Evolutionary conservation across 148 eudicot species (phyloP), one percentile per base, ranked within the genome.

Genomic region (Mesembryanthemum crystallinum): DNA sequence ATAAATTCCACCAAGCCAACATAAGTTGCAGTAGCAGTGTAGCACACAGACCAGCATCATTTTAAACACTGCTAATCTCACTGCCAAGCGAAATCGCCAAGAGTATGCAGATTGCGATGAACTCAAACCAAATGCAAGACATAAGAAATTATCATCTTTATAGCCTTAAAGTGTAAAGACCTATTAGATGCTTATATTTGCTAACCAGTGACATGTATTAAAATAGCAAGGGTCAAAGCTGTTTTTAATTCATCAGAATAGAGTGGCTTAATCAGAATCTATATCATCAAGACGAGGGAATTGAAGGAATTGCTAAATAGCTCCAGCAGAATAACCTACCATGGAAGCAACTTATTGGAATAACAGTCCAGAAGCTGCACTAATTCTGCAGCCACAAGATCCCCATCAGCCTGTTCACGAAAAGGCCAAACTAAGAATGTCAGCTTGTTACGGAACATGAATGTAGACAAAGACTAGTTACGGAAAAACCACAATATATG

Each of bases 281-380:
- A 7, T 1, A 30, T 30, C 42, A 58, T 72, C 66, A 57, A 58
- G 23, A 27, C 15, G 62, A 20, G 3, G 9, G 5, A 45, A 43
- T 66, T 65, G 23, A 60, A 78, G 29, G 2, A 21, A 13, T 30
- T 20, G n/a, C 52, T 29, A 71, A 67, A 33, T 5, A 68, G 37
- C 37, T 51, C 33, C 58, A 20, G 57, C 17, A 60, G 29, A 49
- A 17, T 42, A 39, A 43, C 90, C 68, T 85, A 93, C 98, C 91
- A 72, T 71, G 98, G 95, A 59, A 94, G 87, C 79, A 94, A 82
- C 86, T 86, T 89, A 64, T 47, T 51, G 33, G 98, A 84, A 81
- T 87, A 94, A 82, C 95, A 90, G 24, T 89, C 88, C 86, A 94
- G 81, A 83, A 94, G 93, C 76, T 85, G 83, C 39, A 82, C 58